Evolutionary conservation across 1,284 basidiomycete genomes (phyloP), one percentile per base, ranked within the genome.

Genomic region (Cutaneotrichosporon sp.): DNA sequence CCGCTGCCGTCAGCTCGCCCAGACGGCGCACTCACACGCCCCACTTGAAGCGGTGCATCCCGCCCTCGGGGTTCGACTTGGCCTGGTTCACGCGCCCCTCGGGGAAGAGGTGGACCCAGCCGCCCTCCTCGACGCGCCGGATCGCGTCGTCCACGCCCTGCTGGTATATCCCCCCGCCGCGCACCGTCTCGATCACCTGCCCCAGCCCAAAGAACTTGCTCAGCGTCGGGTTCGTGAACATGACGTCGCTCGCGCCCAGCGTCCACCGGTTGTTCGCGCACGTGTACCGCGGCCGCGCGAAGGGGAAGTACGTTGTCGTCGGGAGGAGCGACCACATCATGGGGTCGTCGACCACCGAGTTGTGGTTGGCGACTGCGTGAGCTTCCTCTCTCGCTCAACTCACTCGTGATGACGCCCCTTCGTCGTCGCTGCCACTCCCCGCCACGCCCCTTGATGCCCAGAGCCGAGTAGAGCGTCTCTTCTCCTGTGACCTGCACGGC

Each of bases 21-120:
- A 36, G 29, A 33, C n/a, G 34, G 27, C n/a, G n/a, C n/a, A 89
- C 90, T 77, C 76, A 92, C 87, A 97, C 83, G 60, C 95, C 97
- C 97, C 95, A 99, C 82, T 97, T 97, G 81, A 99, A 98, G 50
- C 91, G 83, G 7, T 88, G 83, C 63, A 98, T 76, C 46, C 82
- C 80, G 10, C 83, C 79, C 18, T 80, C 69, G 2, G 82, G 81
- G 72, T 89, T 87, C 10, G 83, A 80, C 24, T 82, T 73, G 27
- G 87, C 83, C 74, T 93, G 94, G 72, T 92, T 90, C 50, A 98
- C 87, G 69, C 89, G 91, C 24, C 95, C 95, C 79, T 99, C 97
- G 0, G 92, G 87, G 69, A 95, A 99, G 46, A 99, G 83, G 74
- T 99, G 95, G 13, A 97, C 83, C 95, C 95, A 98, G 62, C 84